Evolutionary conservation across 306 rosid species (phyloP).

Genomic region (Abrus precatorius): DNA sequence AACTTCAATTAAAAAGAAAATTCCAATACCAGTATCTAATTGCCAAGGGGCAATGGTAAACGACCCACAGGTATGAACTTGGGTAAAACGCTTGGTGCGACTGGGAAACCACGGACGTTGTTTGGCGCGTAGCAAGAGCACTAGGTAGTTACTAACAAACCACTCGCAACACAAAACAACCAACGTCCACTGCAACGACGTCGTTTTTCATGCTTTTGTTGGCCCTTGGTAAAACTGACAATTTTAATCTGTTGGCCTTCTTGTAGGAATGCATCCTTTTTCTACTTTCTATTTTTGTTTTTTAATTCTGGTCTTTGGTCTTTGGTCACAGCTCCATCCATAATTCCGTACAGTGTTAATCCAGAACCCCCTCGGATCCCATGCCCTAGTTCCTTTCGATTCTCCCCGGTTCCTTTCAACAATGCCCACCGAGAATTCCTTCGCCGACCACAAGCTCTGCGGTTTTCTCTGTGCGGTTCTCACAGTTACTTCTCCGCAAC

Average conservation of each 20-base stretch:
- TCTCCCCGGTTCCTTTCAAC: not conserved
- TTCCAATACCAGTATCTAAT: no score
- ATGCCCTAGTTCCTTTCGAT: not conserved
- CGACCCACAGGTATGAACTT: no score
- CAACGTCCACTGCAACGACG: not conserved
- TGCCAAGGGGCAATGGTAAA: no score
- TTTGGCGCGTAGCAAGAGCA: no score
- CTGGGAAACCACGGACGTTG: no score
- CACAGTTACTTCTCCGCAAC: constrained; percentile 41
- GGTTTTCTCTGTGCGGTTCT: constrained; percentile 83
- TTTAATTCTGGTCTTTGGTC: no score
- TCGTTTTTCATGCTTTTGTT: not conserved
- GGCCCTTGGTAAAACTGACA: not conserved
- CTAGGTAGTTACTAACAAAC: no score
- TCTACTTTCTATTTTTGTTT: not conserved
- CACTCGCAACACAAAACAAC: not conserved
- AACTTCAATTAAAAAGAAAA: no score
- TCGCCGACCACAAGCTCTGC: constrained; percentile 75
- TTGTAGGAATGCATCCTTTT: not conserved
- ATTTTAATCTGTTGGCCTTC: not conserved
- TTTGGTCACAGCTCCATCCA: not conserved
- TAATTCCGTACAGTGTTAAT: not conserved
- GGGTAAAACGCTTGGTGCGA: no score
- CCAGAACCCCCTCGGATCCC: not conserved
- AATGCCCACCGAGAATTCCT: constrained; percentile 56